phyloP scores from a whole-genome alignment of 202 grass and related monocot genomes.

The Brachypodium distachyon region DNA sequence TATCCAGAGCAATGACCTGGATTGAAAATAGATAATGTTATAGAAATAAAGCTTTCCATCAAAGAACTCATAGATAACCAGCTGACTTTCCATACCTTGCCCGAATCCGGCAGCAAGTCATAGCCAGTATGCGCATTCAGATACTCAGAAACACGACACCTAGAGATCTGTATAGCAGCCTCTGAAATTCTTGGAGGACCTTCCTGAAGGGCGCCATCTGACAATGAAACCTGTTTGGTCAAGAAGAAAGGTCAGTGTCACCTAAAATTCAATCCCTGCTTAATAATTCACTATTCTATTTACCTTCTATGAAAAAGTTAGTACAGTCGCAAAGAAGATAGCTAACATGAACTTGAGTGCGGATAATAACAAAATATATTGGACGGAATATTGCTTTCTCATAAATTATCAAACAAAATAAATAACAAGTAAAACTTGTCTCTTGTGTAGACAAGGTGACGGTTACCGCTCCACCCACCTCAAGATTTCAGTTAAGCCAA shows the following conservation, averaged over 20 bases:
- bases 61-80: background rate
- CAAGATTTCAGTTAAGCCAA: background rate
- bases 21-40: constrained; percentile 5
- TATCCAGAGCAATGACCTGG: constrained; percentile 91
- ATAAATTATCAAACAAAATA: background rate
- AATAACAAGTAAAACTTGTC: background rate
- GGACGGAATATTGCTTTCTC: background rate
- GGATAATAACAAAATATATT: background rate
- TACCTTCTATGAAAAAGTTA: background rate
- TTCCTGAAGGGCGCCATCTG: constrained; percentile 30
- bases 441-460: background rate
- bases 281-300: background rate
- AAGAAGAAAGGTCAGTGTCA: constrained; percentile 10
- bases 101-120: constrained; percentile 88
- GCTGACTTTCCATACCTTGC: constrained; percentile 60
- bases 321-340: background rate
- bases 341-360: background rate
- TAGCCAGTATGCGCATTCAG: constrained; percentile 68
- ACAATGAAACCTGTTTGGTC: constrained; percentile 35
- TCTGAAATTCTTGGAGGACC: constrained; percentile 58
- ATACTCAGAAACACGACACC: constrained; percentile 48
- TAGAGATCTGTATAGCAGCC: constrained; percentile 65
- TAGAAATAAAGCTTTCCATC: background rate
- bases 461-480: background rate
- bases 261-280: background rate